Evolutionary conservation across 163 green algal species (phyloP).

Genomic region (Prototheca wickerhamii): DNA sequence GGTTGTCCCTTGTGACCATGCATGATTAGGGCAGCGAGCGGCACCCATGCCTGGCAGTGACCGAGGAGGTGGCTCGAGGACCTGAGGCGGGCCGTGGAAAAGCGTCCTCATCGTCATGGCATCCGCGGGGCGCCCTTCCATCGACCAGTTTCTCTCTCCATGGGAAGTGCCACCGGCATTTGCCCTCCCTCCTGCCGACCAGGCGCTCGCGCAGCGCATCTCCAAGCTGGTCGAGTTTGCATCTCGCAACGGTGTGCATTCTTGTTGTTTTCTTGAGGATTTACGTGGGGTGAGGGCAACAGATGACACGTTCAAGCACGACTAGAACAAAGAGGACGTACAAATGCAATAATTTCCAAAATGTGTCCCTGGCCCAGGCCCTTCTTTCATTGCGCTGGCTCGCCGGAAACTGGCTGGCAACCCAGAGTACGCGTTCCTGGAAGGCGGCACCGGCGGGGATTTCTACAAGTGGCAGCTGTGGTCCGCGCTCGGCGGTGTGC

Average conservation of each 20-base stretch:
- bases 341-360: neutral
- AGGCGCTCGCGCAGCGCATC: slow-evolving; percentile 35
- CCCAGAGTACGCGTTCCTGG: slow-evolving; percentile 56
- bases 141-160: slow-evolving; percentile 13
- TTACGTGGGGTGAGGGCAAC: slow-evolving; percentile 26
- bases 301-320: too few relatives aligned
- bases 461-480: slow-evolving; percentile 52
- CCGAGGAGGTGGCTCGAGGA: too few relatives aligned
- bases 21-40: too few relatives aligned
- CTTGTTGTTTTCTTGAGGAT: slow-evolving; percentile 19
- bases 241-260: slow-evolving; percentile 35
- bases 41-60: too few relatives aligned
- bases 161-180: slow-evolving; percentile 29
- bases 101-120: neutral
- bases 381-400: slow-evolving; percentile 44
- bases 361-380: slow-evolving; percentile 5
- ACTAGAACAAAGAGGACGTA: too few relatives aligned
- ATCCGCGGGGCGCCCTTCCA: neutral
- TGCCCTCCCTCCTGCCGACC: slow-evolving; percentile 28
- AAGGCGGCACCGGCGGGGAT: slow-evolving; percentile 24
- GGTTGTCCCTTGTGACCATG: too few relatives aligned
- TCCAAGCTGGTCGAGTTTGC: slow-evolving; percentile 43
- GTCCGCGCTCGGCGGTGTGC: slow-evolving; percentile 5
- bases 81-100: too few relatives aligned
- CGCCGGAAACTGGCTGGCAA: slow-evolving; percentile 33